Evolutionary conservation across 805 yeast genomes (phyloP), one percentile per base, ranked within the genome.

Genomic region (Sugiyamaella chiloensis): DNA sequence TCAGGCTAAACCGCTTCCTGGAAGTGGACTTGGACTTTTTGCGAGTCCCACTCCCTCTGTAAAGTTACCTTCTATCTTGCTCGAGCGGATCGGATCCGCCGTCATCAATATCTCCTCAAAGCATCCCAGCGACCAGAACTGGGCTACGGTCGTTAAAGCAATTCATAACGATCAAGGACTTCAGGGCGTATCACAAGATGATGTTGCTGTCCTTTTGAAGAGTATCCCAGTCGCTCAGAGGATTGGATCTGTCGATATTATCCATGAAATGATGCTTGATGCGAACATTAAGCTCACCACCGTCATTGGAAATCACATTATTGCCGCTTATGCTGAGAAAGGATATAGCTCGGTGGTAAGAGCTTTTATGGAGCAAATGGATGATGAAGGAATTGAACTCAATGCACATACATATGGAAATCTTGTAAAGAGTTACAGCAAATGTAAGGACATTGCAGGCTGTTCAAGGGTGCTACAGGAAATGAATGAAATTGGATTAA

Each of bases 321-420:
- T 67, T 59, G 60, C 62, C 7, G 65, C 62, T 1, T 65, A 66
- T 46, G 70, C 71, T 1, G 55, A 58, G 12, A 24, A 21, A 2
- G 63, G 66, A 1, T 32, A 54, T 8, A 52, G 57, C 1, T 52
- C 39, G 6, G 47, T 40, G 4, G 67, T 64, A 5, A 45, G 51
- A 11, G 48, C 45, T 2, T 46, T 58, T 20, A 26, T 57, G 11
- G 57, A 57, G 40, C 53, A 58, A 23, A 46, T 65, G 43, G 26
- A 53, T 5, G 34, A 51, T 14, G 47, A 40, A 1, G 60, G 58
- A 5, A 31, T 48, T 2, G 14, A 17, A 5, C 69, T 65, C 1
- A 55, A 60, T 7, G 52, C 42, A 2, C 52, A 48, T 39, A 60
- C 69, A 3, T 68, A 52, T 48, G 62, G 60, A 4, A 66, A 67